phyloP scores from a whole-genome alignment of 2,329 filamentous ascomycete genomes.

The Aureobasidium lini region DNA sequence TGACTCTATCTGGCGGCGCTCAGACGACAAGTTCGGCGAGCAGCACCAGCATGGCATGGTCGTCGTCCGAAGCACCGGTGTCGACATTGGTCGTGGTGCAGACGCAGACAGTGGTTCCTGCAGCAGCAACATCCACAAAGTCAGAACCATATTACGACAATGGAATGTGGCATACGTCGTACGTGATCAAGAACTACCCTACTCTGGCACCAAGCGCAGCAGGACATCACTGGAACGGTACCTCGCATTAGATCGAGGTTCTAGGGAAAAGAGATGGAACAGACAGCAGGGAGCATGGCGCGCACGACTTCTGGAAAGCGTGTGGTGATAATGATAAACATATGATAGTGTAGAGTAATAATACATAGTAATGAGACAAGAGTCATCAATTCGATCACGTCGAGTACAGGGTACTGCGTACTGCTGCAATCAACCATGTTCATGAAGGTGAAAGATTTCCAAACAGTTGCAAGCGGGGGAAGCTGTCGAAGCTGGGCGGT shows the following conservation, averaged over 20 bases:
- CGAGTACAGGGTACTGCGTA: too few species aligned
- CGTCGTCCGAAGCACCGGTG: not conserved
- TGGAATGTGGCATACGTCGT: conserved; percentile 39
- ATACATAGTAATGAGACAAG: not conserved
- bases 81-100: conserved; percentile 7
- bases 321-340: not conserved
- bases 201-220: conserved; percentile 2
- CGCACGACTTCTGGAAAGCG: not conserved
- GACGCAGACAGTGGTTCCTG: conserved; percentile 4
- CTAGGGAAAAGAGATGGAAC: not conserved
- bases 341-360: not conserved
- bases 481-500: not conserved
- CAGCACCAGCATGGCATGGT: not conserved
- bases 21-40: not conserved
- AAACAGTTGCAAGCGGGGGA: too few species aligned
- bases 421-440: too few species aligned
- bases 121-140: not conserved
- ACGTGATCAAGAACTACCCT: conserved; percentile 29
- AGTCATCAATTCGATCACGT: too few species aligned
- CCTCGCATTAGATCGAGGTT: not conserved
- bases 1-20: not conserved
- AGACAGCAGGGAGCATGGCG: not conserved
- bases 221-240: conserved; percentile 3
- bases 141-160: conserved; percentile 34
- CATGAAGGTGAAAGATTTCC: too few species aligned